A percentile compares a stretch with the other conserved stretches of the same genome.
Evolutionary conservation across 2,329 filamentous ascomycete species (phyloP).

Genomic region (Penicillium janthinellum): DNA sequence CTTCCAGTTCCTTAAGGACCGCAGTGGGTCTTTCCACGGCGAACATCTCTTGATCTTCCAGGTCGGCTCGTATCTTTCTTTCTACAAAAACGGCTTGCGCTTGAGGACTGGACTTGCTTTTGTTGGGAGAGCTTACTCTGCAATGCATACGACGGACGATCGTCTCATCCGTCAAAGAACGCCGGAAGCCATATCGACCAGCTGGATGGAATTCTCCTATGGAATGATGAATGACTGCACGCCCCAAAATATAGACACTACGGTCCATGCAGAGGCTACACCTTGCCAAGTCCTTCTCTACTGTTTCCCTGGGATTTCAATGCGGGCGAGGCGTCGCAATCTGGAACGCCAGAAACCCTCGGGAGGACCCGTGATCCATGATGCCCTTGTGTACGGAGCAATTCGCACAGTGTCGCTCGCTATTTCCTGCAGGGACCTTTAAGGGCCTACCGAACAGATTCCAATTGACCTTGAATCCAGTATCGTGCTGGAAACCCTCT

Average conservation of each 20-base stretch:
- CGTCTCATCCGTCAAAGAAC: too few species aligned
- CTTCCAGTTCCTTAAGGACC: not conserved
- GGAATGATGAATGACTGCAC: not conserved
- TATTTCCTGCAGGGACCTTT: constrained; percentile 6
- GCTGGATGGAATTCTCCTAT: too few species aligned
- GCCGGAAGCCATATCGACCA: too few species aligned
- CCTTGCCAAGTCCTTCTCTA: not conserved
- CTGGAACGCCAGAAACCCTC: not conserved
- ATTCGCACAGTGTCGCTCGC: not conserved
- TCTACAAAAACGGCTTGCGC: not conserved
- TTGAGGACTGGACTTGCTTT: not conserved
- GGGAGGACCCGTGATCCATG: not conserved
- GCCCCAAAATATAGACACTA: not conserved
- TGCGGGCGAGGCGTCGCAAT: not conserved
- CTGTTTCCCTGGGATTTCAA: not conserved
- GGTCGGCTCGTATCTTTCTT: not conserved
- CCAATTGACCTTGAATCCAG: constrained; percentile 8
- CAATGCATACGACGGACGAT: too few species aligned
- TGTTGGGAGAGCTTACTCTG: too few species aligned
- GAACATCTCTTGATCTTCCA: not conserved
- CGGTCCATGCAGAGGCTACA: not conserved
- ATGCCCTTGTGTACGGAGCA: not conserved
- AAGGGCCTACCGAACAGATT: not conserved
- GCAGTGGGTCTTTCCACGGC: not conserved
- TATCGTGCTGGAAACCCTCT: constrained; percentile 2